Conservation (phyloP, 768 basidiomycete genomes). For the Brasilioporus rufonigricans region DNA sequence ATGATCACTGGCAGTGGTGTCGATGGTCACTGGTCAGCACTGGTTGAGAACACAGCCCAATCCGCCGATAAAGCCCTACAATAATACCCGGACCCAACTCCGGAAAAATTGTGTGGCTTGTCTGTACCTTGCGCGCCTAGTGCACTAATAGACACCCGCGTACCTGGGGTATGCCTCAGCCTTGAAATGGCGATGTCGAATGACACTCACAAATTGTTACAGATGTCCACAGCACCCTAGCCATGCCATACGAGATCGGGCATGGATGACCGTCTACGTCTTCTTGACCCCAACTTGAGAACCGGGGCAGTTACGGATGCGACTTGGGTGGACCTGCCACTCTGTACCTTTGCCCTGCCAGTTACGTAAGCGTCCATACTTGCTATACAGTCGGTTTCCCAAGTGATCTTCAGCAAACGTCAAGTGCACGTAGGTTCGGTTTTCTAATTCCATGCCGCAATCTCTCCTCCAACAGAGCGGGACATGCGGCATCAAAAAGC, state of each 20-base stretch:
- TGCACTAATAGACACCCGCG: no score
- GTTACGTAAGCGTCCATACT: not conserved
- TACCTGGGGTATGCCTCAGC: not conserved
- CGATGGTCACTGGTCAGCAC: no score
- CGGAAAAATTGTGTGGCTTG: no score
- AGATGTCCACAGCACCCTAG: not conserved
- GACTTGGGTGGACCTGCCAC: not conserved
- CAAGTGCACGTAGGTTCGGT: not conserved
- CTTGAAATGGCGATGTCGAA: not conserved
- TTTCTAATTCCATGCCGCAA: not conserved
- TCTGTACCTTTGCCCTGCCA: not conserved
- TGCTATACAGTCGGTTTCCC: no score
- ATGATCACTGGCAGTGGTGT: no score
- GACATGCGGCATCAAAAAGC: not conserved
- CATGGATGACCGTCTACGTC: not conserved
- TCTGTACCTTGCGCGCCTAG: no score
- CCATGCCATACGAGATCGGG: not conserved
- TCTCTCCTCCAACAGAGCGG: not conserved
- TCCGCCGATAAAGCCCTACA: no score
- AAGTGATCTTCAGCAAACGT: not conserved
- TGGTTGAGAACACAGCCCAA: no score
- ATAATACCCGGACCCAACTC: no score
- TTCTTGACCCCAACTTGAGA: not conserved
- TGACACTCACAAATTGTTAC: not conserved
- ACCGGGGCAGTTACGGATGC: not conserved